Percentiles rank a stretch among this genome's conserved stretches.
Evolutionary conservation across 495 filamentous ascomycete genomes (phyloP).

Genomic region (Thermochaetoides thermophila): DNA sequence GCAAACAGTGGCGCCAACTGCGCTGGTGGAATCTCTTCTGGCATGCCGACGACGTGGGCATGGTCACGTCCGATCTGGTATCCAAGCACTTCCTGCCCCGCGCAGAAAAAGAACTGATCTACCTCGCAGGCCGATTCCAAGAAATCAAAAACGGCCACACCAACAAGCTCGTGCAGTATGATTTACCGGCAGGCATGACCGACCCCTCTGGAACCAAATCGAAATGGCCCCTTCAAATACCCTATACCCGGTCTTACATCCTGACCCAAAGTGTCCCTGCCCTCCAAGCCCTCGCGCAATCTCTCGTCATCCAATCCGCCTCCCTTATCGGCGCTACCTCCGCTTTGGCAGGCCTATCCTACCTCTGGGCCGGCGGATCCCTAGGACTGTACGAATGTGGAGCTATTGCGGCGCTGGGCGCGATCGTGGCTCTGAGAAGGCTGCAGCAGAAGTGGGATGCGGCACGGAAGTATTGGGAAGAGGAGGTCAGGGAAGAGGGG

Average conservation of each 20-base stretch:
- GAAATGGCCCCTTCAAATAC: slow-evolving; percentile 35
- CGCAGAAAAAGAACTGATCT: slow-evolving; percentile 62
- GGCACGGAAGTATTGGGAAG: slow-evolving; percentile 56
- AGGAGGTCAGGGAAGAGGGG: slow-evolving; percentile 65
- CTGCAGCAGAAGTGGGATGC: slow-evolving; percentile 71
- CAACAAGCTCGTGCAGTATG: no score
- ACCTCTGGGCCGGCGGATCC: slow-evolving; percentile 38
- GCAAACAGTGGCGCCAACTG: slow-evolving; percentile 54
- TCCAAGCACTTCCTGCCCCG: slow-evolving; percentile 54
- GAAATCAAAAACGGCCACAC: slow-evolving; percentile 28
- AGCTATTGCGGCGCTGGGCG: slow-evolving; percentile 62
- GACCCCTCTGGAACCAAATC: slow-evolving; percentile 1
- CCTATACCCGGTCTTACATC: slow-evolving; percentile 44
- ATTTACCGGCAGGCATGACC: no score
- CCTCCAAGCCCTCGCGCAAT: slow-evolving; percentile 68
- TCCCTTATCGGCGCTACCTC: slow-evolving; percentile 47
- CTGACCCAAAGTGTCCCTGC: slow-evolving; percentile 50
- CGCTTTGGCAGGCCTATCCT: slow-evolving; percentile 52
- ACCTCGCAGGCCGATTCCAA: slow-evolving; percentile 63
- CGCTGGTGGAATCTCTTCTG: slow-evolving; percentile 94
- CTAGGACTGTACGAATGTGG: slow-evolving; percentile 62
- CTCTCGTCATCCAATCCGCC: slow-evolving; percentile 58
- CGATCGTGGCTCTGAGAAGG: slow-evolving; percentile 54
- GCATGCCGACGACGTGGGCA: slow-evolving; percentile 79
- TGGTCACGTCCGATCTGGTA: slow-evolving; percentile 65